phyloP scores from a whole-genome alignment of 129 eudicot species.

The Tanacetum coccineum region DNA sequence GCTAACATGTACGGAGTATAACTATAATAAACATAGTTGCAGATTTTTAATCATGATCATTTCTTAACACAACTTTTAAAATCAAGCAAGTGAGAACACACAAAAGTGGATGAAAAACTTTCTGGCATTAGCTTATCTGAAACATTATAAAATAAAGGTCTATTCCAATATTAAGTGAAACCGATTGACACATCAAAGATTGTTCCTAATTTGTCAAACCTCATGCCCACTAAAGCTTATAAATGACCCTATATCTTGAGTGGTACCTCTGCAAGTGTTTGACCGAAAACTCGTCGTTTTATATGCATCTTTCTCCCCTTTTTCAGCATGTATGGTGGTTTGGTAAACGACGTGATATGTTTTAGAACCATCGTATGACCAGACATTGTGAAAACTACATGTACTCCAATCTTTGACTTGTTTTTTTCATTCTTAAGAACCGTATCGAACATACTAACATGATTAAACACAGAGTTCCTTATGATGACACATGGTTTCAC shows the following conservation, averaged over 20 bases:
- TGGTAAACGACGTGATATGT: background rate
- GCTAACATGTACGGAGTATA: background rate
- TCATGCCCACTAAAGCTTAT: constrained; percentile 4
- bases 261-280: background rate
- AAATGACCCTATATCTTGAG: background rate
- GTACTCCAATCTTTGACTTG: background rate
- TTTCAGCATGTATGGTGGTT: background rate
- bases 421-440: no score
- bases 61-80: background rate
- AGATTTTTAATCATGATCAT: background rate
- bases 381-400: background rate
- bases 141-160: background rate
- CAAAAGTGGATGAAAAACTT: background rate
- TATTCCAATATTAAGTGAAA: background rate
- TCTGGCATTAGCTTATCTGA: background rate
- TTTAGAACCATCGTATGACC: background rate
- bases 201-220: background rate
- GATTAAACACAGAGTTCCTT: no score
- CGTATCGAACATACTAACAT: no score
- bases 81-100: background rate
- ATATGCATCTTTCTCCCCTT: background rate
- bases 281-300: background rate
- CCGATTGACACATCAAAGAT: background rate
- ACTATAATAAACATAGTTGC: background rate
- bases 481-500: background rate